A percentile compares a stretch with the other conserved stretches of the same genome.
phyloP scores from a whole-genome alignment of 2,329 filamentous ascomycete species.

The Coleophoma eucalyptorum region DNA sequence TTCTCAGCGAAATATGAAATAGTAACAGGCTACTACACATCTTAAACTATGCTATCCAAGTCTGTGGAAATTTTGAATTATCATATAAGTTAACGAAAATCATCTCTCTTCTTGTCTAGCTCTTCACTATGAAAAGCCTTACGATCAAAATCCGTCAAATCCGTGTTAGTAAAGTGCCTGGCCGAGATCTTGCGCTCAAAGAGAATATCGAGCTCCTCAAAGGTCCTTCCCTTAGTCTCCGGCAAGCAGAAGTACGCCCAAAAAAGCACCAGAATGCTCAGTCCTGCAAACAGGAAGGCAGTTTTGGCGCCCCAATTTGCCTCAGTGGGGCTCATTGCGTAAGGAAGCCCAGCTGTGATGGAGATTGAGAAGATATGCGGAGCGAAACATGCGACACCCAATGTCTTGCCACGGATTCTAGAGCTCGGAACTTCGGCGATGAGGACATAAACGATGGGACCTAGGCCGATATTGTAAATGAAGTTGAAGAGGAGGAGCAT shows the following conservation, averaged over 20 bases:
- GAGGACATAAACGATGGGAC: constrained; percentile 16
- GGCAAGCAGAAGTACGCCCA: constrained; percentile 47
- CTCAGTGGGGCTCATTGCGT: neutral
- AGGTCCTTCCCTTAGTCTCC: constrained; percentile 36
- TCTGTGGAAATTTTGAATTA: too few species aligned
- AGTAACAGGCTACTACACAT: too few species aligned
- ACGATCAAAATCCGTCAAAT: constrained; percentile 22
- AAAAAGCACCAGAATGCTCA: neutral
- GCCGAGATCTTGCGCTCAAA: constrained; percentile 30
- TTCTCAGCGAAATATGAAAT: too few species aligned
- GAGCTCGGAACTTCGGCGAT: constrained; percentile 15
- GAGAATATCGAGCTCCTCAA: constrained; percentile 40
- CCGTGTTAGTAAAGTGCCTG: constrained; percentile 15
- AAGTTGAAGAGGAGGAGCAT: constrained; percentile 3
- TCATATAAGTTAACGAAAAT: too few species aligned
- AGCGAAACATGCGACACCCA: constrained; percentile 6
- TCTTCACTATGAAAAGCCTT: neutral
- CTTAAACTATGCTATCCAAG: too few species aligned
- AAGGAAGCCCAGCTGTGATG: constrained; percentile 2
- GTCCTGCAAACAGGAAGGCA: neutral
- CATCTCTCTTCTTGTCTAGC: neutral
- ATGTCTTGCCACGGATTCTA: constrained; percentile 8
- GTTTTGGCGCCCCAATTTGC: neutral
- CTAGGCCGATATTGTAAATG: constrained; percentile 12
- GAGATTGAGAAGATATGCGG: constrained; percentile 6